Evolutionary conservation across 345 rosid species (phyloP).

Genomic region (Angophora floribunda): DNA sequence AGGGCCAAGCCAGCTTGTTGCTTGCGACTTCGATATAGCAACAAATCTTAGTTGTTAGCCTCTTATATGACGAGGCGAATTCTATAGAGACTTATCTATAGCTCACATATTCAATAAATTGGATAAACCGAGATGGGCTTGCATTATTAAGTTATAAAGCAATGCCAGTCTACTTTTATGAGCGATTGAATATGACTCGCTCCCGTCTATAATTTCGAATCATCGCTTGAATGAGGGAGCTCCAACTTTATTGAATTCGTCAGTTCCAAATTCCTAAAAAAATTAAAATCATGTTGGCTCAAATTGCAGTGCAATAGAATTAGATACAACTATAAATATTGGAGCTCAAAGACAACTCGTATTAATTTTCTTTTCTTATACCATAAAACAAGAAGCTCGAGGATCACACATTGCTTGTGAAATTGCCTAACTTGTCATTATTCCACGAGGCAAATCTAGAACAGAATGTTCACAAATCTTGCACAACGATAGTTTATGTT

Average conservation of each 20-base stretch:
- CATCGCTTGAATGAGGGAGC: background rate
- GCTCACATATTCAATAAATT: background rate
- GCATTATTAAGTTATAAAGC: background rate
- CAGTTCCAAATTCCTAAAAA: background rate
- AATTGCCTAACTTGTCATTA: background rate
- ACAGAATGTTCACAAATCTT: background rate
- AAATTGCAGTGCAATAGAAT: background rate
- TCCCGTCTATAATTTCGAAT: background rate
- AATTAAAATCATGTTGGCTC: background rate
- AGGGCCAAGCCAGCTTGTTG: background rate
- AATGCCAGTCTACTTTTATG: background rate
- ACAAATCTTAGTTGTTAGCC: background rate
- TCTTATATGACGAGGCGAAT: background rate
- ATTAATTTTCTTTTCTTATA: background rate
- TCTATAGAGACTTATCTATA: background rate
- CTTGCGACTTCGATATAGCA: background rate
- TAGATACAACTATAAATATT: background rate
- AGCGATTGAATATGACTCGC: background rate
- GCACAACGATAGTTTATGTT: background rate
- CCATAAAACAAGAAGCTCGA: background rate
- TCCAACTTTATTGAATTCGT: background rate
- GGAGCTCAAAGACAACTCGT: background rate
- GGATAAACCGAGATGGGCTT: background rate
- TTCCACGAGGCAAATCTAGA: background rate
- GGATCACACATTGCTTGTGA: background rate